phyloP scores from a whole-genome alignment of 164 flowering plant species.

The Dillenia suffruticosa region DNA sequence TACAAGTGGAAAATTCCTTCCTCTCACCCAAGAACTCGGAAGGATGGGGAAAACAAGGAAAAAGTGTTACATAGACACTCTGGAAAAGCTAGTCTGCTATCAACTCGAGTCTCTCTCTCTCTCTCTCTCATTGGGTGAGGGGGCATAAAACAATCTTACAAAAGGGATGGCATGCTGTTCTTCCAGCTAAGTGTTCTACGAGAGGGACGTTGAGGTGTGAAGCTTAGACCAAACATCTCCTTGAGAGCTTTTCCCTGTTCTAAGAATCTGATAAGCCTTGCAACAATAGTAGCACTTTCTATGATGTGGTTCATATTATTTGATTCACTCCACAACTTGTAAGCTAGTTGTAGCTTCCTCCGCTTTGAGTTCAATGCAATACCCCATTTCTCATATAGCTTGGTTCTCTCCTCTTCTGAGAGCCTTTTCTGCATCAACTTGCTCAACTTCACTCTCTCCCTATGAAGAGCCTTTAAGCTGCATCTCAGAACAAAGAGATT shows the following conservation, averaged over 20 bases:
- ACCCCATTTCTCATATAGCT: constrained; percentile 71
- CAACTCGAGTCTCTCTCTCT: constrained; percentile 23
- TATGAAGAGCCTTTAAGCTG: constrained; percentile 58
- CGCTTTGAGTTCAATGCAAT: constrained; percentile 57
- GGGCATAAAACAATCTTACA: constrained; percentile 18
- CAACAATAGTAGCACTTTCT: constrained; percentile 78
- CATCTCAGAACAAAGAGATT: constrained; percentile 1
- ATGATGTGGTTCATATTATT: constrained; percentile 49
- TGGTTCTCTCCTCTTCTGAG: constrained; percentile 54
- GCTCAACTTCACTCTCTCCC: constrained; percentile 71
- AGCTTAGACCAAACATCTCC: constrained; percentile 95
- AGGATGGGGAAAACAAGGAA: no score
- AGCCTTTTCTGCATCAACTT: constrained; percentile 64
- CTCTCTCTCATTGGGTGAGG: constrained; percentile 6
- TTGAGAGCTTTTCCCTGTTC: constrained; percentile 67
- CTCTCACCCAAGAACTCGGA: no score
- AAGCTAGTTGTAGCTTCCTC: constrained; percentile 62
- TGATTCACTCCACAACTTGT: constrained; percentile 57
- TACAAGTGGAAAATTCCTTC: no score
- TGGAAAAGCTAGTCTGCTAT: no score
- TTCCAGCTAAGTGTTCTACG: constrained; percentile 58
- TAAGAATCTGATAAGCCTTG: constrained; percentile 53
- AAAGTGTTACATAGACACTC: no score
- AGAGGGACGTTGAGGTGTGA: constrained; percentile 42
- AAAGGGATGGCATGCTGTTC: constrained; percentile 32